phyloP scores from a whole-genome alignment of 1,139 yeast species.

The Suhomyces atakaporum region DNA sequence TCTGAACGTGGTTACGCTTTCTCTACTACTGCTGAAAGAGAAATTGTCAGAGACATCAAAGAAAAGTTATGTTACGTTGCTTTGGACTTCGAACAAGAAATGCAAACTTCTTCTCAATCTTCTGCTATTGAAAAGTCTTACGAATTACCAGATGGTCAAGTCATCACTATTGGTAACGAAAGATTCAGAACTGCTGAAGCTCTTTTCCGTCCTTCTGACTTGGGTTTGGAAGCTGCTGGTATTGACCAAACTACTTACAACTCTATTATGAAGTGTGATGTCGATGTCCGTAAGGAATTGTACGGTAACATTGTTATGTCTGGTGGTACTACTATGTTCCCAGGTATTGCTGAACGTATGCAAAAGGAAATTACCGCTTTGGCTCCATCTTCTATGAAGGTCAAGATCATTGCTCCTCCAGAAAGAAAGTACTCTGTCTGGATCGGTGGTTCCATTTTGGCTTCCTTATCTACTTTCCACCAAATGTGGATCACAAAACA shows the following conservation, averaged over 20 bases:
- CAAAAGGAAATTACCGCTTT: conserved; percentile 99
- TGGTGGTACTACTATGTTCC: conserved; percentile 99
- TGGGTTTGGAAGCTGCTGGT: conserved; percentile 99
- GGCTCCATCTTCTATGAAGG: conserved; percentile 99
- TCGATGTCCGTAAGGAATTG: conserved; percentile 98
- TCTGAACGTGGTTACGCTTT: conserved; percentile 98
- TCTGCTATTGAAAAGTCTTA: conserved; percentile 98
- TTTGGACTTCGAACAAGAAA: conserved; percentile 94
- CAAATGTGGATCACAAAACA: conserved; percentile 99
- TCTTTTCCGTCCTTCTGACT: conserved; percentile 96
- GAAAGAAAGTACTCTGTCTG: conserved; percentile 99
- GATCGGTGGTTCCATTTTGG: conserved; percentile 99
- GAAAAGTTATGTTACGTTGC: conserved; percentile 99
- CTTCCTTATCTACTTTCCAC: conserved; percentile 98
- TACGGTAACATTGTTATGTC: conserved; percentile 99
- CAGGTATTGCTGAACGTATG: conserved; percentile 99
- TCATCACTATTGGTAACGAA: conserved; percentile 98
- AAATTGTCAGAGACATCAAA: conserved; percentile 98
- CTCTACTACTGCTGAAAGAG: conserved; percentile 99
- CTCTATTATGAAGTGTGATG: conserved; percentile 99
- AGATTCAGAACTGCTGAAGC: conserved; percentile 99
- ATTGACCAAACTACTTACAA: conserved; percentile 99
- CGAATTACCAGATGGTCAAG: conserved; percentile 99
- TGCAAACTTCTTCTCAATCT: conserved; percentile 98
- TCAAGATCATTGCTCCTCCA: conserved; percentile 98